Evolutionary conservation across 75 land plant genomes (phyloP).

Genomic region (Chamaecyparis obtusa): DNA sequence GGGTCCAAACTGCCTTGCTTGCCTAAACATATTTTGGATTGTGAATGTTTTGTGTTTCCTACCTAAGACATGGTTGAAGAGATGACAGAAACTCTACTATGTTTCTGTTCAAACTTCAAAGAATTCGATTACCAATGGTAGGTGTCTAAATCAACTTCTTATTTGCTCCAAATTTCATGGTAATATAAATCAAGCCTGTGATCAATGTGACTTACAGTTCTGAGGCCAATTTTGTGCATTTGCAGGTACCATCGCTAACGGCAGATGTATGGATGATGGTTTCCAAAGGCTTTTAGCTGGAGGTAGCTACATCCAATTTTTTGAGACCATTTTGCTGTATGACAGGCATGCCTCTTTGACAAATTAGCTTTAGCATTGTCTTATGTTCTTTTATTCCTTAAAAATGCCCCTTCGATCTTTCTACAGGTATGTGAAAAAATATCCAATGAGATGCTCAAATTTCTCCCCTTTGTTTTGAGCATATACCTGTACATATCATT

Average conservation of each 20-base stretch:
- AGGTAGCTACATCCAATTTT: not conserved
- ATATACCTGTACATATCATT: constrained; percentile 3
- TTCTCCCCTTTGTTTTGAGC: not conserved
- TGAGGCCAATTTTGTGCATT: not conserved
- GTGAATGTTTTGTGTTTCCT: not conserved
- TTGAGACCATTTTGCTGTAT: not conserved
- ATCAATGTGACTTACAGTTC: not conserved
- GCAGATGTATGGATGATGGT: not conserved
- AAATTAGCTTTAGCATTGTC: not conserved
- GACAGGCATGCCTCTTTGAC: not conserved
- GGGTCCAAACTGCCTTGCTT: not conserved
- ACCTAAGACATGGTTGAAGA: constrained; percentile 1
- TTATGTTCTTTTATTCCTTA: not conserved
- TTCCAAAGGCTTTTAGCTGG: constrained; percentile 1
- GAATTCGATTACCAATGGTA: not conserved
- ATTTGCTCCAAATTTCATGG: not conserved
- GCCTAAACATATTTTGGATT: not conserved
- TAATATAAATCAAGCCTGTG: not conserved
- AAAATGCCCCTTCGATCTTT: not conserved
- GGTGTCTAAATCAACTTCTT: not conserved
- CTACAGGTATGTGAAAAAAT: not conserved
- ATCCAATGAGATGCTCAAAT: not conserved
- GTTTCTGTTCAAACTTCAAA: constrained; percentile 8
- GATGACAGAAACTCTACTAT: not conserved
- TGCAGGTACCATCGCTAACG: not conserved